phyloP scores from a whole-genome alignment of 2,329 filamentous ascomycete genomes.

The Fusarium robinianum region DNA sequence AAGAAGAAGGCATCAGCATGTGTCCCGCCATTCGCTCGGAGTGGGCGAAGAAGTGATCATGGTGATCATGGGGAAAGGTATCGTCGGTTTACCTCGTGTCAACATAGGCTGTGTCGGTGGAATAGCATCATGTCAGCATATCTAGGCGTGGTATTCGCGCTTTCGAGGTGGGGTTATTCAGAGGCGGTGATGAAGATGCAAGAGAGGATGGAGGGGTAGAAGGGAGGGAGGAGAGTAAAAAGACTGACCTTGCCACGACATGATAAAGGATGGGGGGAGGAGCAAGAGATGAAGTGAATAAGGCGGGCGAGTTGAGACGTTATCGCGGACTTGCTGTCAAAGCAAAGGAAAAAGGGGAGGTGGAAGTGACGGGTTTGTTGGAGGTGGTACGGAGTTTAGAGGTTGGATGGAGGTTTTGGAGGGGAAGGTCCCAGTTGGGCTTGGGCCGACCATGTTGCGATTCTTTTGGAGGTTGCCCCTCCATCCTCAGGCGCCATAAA shows the following conservation, averaged over 20 bases:
- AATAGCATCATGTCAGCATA: constrained; percentile 23
- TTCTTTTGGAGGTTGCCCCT: constrained; percentile 33
- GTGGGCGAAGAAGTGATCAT: background rate
- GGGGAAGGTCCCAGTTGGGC: constrained; percentile 23
- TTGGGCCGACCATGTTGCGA: constrained; percentile 21
- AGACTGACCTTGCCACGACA: constrained; percentile 75
- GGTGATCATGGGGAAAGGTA: constrained; percentile 4
- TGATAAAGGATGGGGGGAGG: constrained; percentile 45
- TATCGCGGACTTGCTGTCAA: constrained; percentile 3
- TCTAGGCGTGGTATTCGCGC: constrained; percentile 5
- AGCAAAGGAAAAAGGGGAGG: constrained; percentile 10
- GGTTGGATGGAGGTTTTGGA: constrained; percentile 24
- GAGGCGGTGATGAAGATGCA: constrained; percentile 29
- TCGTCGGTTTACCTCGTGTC: constrained; percentile 52
- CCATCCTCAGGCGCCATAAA: constrained; percentile 28
- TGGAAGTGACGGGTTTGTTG: constrained; percentile 17
- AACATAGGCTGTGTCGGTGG: constrained; percentile 50
- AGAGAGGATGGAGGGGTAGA: constrained; percentile 25
- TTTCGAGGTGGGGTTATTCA: constrained; percentile 36
- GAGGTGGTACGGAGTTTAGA: constrained; percentile 29
- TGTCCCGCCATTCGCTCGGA: constrained; percentile 19
- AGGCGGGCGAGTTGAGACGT: constrained; percentile 2
- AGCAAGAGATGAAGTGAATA: constrained; percentile 11
- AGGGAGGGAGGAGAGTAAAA: constrained; percentile 14
- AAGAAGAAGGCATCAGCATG: constrained; percentile 32